Evolutionary conservation across 148 eudicot species (phyloP), one percentile per base, ranked within the genome.

Genomic region (Amaranthus palmeri): DNA sequence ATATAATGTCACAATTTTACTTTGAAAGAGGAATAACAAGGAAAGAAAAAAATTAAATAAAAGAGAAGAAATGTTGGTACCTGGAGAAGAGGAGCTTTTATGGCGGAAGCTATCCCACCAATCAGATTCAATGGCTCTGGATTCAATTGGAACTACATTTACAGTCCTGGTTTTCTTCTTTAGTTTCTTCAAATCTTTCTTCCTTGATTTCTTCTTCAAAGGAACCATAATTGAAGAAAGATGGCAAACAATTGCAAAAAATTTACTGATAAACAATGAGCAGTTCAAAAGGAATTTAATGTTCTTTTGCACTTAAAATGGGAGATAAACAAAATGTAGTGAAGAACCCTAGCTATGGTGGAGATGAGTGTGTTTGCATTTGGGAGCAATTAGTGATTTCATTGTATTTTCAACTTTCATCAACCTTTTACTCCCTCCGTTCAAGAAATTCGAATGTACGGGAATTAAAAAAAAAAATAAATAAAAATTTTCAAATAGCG

Each of bases 81-180:
- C 96, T 74, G 88, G 86, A 60, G 72, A 44, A 18, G 87, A 76
- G 40, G 88, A 86, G 71, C 79, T 84, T 70, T 83, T 95, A 57
- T 77, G 86, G 92, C 88, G 82, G 80, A 95, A 95, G 72, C 79
- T 72, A 69, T 89, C 96, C 99, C 97, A 95, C 99, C 99, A 95
- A 55, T 95, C 96, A 8, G 93, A 83, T 65, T 92, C 99, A 65
- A 80, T 71, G 63, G 87, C 72, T 83, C 77, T 86, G 67, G 84
- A 81, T 5, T 88, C 97, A 43, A 81, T 69, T 15, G 91, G 88
- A 79, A 80, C 90, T 61, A 80, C 67, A 69, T 76, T 87, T 50
- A 79, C 73, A 25, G 55, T 70, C 73, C 69, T 80, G 60, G 54
- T 79, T 58, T 67, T 80, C 55, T 76, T 86, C 73, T 83, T 85